phyloP scores from a whole-genome alignment of 306 rosid species.

The Malus sieversii region DNA sequence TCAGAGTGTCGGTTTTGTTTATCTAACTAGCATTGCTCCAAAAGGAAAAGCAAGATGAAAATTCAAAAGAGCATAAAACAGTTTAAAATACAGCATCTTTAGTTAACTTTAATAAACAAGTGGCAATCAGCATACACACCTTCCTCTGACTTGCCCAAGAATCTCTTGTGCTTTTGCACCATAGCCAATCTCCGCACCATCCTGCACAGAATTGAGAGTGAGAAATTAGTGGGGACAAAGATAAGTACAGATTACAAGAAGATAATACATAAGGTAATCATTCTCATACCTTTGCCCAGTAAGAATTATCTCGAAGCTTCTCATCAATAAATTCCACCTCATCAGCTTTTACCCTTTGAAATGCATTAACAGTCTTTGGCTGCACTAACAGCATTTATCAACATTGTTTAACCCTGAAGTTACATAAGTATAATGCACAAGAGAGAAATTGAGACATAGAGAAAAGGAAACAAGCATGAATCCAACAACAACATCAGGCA shows the following conservation, averaged over 20 bases:
- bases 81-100: not conserved
- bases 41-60: not conserved
- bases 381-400: conserved; percentile 32
- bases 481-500: not conserved
- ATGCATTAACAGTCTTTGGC: conserved; percentile 57
- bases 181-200: conserved; percentile 82
- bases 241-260: not conserved
- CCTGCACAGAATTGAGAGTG: conserved; percentile 34
- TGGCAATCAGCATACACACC: conserved; percentile 34
- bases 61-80: not conserved
- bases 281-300: conserved; percentile 84
- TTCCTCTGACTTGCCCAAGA: conserved; percentile 92
- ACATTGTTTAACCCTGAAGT: not conserved
- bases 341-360: conserved; percentile 75
- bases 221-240: conserved; percentile 10
- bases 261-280: conserved; percentile 7
- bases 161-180: conserved; percentile 96
- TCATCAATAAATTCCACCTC: conserved; percentile 48
- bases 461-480: not conserved
- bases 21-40: not conserved
- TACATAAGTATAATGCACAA: not conserved
- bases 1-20: not conserved
- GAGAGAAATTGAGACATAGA: not conserved
- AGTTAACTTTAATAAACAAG: not conserved
- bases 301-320: conserved; percentile 83